phyloP scores from a whole-genome alignment of 2,329 filamentous ascomycete species.

The Setomelanomma holmii region DNA sequence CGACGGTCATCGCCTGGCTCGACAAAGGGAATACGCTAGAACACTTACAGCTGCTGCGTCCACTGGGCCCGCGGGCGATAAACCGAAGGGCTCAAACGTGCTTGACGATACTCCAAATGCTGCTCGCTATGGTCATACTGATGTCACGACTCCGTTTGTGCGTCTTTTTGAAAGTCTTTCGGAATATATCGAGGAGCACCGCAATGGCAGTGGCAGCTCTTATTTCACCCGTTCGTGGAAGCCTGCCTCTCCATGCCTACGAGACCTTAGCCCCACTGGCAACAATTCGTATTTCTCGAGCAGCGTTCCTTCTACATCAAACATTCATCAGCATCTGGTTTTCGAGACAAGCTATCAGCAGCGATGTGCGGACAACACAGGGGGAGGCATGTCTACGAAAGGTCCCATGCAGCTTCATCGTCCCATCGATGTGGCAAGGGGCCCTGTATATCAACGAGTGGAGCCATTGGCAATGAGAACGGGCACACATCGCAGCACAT shows the following conservation, averaged over 20 bases:
- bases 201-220: conserved; percentile 31
- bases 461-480: not conserved
- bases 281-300: conserved; percentile 50
- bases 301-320: not conserved
- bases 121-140: conserved; percentile 8
- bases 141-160: conserved; percentile 49
- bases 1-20: conserved; percentile 33
- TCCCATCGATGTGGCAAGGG: not conserved
- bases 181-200: conserved; percentile 47
- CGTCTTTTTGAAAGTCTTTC: conserved; percentile 53
- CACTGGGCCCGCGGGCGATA: conserved; percentile 6
- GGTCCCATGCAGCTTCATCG: not conserved
- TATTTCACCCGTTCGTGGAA: conserved; percentile 52
- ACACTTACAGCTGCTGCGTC: conserved; percentile 29
- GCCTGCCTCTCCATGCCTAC: conserved; percentile 45
- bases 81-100: conserved; percentile 11
- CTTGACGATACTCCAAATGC: conserved; percentile 15
- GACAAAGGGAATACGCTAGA: conserved; percentile 35
- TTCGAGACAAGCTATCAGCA: not conserved
- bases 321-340: not conserved
- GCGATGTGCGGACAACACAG: not conserved
- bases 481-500: not conserved
- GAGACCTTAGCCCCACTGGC: conserved; percentile 47
- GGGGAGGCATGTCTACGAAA: not conserved
- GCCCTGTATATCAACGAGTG: not conserved